Conservation (phyloP, 306 rosid genomes). For the Vigna unguiculata region DNA sequence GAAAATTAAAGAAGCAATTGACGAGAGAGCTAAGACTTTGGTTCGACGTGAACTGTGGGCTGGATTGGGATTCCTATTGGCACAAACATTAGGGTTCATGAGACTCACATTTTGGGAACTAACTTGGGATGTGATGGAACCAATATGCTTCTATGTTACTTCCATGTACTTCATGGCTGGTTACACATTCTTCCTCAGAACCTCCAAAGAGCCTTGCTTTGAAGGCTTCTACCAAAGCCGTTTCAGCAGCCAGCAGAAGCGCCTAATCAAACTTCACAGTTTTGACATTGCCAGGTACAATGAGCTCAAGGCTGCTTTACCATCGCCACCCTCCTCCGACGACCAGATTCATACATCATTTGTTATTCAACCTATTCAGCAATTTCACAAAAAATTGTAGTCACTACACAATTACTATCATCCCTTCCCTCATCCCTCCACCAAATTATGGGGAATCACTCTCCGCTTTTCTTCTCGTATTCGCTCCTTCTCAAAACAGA, state of each 20-base stretch:
- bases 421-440: not conserved
- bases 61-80: slow-evolving; percentile 63
- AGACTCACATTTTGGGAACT: slow-evolving; percentile 98
- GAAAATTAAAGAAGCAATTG: slow-evolving; percentile 58
- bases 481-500: slow-evolving; percentile 1
- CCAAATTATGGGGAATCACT: not conserved
- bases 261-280: slow-evolving; percentile 62
- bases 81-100: slow-evolving; percentile 71
- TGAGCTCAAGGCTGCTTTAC: slow-evolving; percentile 55
- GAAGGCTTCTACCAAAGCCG: slow-evolving; percentile 75
- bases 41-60: slow-evolving; percentile 81
- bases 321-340: not conserved
- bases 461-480: not conserved
- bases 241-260: slow-evolving; percentile 66
- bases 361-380: not conserved
- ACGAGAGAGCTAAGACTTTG: slow-evolving; percentile 51
- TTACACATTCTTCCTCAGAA: slow-evolving; percentile 76
- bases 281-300: slow-evolving; percentile 69
- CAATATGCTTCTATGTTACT: slow-evolving; percentile 78
- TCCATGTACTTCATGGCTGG: slow-evolving; percentile 79
- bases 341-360: slow-evolving; percentile 13
- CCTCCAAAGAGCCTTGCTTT: slow-evolving; percentile 80
- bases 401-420: not conserved
- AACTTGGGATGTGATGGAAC: slow-evolving; percentile 95
- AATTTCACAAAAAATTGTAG: slow-evolving; percentile 26